A percentile compares a stretch with the other conserved stretches of the same genome.
These are phyloP conservation scores for Cystobasidium ongulense DNA, from an alignment of 768 basidiomycete species.

Conservation along the genomic window DNA sequence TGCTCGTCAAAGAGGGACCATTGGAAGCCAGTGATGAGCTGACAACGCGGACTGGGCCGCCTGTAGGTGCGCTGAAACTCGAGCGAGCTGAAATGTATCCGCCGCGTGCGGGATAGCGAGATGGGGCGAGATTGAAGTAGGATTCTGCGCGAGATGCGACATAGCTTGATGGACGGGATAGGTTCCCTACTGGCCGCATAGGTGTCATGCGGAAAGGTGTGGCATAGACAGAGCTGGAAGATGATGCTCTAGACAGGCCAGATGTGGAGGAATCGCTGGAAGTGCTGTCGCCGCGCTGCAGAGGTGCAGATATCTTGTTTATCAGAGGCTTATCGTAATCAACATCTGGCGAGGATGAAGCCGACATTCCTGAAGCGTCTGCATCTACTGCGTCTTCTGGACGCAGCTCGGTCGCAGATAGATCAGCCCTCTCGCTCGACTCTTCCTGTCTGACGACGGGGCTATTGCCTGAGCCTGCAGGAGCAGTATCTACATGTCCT, in stretches of 20 bases:
- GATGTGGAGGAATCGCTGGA: constrained; percentile 27
- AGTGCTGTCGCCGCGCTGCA: constrained; percentile 29
- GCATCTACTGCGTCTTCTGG: constrained; percentile 12
- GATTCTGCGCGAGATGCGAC: neutral
- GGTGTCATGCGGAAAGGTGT: constrained; percentile 32
- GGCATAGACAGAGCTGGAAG: constrained; percentile 28
- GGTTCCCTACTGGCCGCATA: constrained; percentile 11
- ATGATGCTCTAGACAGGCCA: constrained; percentile 24
- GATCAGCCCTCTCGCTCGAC: neutral
- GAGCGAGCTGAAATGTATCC: neutral
- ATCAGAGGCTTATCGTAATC: constrained; percentile 23
- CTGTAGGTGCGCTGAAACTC: neutral
- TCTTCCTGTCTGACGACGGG: neutral
- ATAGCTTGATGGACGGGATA: neutral
- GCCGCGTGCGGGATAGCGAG: neutral
- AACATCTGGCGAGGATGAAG: constrained; percentile 17
- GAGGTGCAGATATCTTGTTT: neutral
- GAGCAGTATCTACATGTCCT: neutral
- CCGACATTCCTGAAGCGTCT: constrained; percentile 9
- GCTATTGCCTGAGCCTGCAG: neutral
- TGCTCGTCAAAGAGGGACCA: neutral
- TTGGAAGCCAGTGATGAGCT: neutral
- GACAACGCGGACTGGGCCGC: neutral
- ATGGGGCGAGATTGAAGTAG: constrained; percentile 9
- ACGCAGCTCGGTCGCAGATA: neutral